These are phyloP conservation scores for Candida dajiaensis DNA, from an alignment of 805 yeast species.

Conservation along the genomic window DNA sequence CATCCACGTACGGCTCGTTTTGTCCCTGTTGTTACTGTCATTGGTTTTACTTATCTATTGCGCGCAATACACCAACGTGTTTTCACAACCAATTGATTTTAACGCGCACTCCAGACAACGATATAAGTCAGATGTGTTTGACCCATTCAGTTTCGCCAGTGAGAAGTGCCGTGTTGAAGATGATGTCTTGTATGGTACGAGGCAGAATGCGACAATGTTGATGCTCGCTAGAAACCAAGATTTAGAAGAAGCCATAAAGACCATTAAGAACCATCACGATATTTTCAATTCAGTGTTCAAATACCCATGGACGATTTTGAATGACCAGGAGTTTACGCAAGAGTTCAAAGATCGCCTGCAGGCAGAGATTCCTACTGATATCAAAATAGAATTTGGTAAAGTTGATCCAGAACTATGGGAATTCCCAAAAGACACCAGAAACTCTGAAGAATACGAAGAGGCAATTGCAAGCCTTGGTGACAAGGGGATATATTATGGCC, in stretches of 20 bases:
- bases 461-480: slow-evolving; percentile 73
- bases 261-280: slow-evolving; percentile 71
- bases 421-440: slow-evolving; percentile 39
- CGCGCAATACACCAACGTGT: background rate
- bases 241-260: slow-evolving; percentile 64
- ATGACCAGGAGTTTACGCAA: slow-evolving; percentile 67
- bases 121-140: background rate
- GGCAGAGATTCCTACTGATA: slow-evolving; percentile 47
- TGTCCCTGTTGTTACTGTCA: background rate
- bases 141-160: background rate
- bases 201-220: slow-evolving; percentile 69
- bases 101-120: background rate
- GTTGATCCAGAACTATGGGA: slow-evolving; percentile 63
- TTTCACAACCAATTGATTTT: background rate
- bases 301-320: slow-evolving; percentile 88
- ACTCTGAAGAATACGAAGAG: slow-evolving; percentile 37
- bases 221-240: slow-evolving; percentile 81
- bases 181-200: background rate
- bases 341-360: slow-evolving; percentile 44
- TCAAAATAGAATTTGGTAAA: slow-evolving; percentile 66
- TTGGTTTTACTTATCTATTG: background rate
- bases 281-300: slow-evolving; percentile 92
- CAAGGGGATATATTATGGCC: slow-evolving; percentile 78
- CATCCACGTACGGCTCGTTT: background rate
- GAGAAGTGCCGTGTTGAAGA: background rate